Evolutionary conservation across 179 eudicot species (phyloP), one percentile per base, ranked within the genome.

Genomic region (Beta macrorhiza): DNA sequence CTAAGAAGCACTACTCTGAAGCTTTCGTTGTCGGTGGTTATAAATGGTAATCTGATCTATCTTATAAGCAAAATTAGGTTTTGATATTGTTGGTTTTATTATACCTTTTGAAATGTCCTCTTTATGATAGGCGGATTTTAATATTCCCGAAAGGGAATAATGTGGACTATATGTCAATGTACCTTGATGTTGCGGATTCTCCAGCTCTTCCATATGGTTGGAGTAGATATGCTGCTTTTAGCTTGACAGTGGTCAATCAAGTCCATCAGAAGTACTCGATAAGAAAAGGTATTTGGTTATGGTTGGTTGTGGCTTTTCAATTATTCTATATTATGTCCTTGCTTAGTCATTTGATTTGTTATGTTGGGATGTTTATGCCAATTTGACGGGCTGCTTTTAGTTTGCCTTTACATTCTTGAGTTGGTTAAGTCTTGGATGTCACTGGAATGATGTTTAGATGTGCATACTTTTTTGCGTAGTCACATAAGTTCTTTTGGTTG

Each of bases 71-170:
- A 53, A 57, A 37, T 67, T 11, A 37, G 20, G 56, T 16, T 78
- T 78, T 42, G 19, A 16, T 85, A 45, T 75, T 63, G 63, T 25
- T 65, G 57, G 22, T 67, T 64, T 49, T 76, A 44, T 71, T 70
- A 52, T 61, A 55, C 67, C 49, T 77, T 74, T 73, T 81, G 44
- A 74, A 37, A 49, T 49, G 53, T 0, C 68, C 81, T n/a, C 9
- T 56, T 82, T 62, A 59, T 78, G 29, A 71, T 81, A 94, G 98
- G 98, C 92, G 97, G 76, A 89, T 94, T 56, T 89, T 93, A 65
- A 91, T 92, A 69, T 94, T 93, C 72, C 97, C 97, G 0, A 94
- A 91, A 82, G 98, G 98, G 25, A 94, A 94, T 85, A 94, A 93
- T 79, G 97, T 93, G 84, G 97, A 92, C 64, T 85, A 87, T 74